phyloP scores from a whole-genome alignment of 345 rosid genomes.

The Syzygium aqueum region DNA sequence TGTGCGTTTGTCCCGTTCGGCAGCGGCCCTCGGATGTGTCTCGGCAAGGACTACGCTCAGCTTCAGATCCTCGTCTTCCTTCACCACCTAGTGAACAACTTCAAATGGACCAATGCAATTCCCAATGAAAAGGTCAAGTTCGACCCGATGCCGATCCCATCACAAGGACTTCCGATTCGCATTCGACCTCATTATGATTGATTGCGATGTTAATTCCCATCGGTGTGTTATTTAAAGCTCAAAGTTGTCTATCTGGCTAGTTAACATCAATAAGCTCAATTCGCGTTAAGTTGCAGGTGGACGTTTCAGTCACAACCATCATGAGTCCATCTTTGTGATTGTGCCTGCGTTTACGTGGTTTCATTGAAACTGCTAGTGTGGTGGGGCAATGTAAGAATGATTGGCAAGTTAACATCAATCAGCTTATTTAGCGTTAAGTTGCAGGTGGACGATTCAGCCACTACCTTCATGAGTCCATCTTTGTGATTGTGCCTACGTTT shows the following conservation, averaged over 20 bases:
- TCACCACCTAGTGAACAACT: slow-evolving; percentile 10
- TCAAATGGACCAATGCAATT: slow-evolving; percentile 8
- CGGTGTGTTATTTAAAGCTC: background rate
- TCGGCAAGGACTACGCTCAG: slow-evolving; percentile 8
- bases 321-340: background rate
- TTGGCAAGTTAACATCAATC: too few relatives aligned
- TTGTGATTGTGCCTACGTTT: too few relatives aligned
- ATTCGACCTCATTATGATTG: background rate
- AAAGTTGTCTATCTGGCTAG: background rate
- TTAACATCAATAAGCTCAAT: background rate
- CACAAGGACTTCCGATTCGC: slow-evolving; percentile 6
- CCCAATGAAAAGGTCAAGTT: slow-evolving; percentile 7
- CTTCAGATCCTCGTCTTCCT: slow-evolving; percentile 11
- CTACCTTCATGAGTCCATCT: too few relatives aligned
- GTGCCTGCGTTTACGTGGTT: background rate
- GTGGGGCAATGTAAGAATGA: too few relatives aligned
- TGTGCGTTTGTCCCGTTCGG: slow-evolving; percentile 13
- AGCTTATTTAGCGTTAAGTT: too few relatives aligned
- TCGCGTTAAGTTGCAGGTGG: background rate
- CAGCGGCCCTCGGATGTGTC: slow-evolving; percentile 17
- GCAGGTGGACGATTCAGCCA: too few relatives aligned
- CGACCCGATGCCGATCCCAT: slow-evolving; percentile 5
- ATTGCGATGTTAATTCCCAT: background rate
- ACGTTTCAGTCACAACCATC: background rate
- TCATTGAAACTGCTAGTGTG: background rate